Conservation (phyloP, 2,329 filamentous ascomycete genomes). For the Hymenoscyphus fructigenus region DNA sequence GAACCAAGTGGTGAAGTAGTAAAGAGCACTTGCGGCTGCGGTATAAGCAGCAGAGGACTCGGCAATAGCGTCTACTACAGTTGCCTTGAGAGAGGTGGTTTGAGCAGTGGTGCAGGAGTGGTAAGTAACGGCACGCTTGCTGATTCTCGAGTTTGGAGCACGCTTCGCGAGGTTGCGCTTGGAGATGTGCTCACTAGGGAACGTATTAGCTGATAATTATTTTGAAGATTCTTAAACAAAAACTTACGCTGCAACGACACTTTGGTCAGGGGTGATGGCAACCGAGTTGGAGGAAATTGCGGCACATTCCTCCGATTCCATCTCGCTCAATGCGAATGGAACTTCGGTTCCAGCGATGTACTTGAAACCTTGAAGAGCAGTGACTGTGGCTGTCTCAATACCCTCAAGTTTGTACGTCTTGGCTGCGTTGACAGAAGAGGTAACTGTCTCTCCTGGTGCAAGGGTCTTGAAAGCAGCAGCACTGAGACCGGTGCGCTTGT, state of each 20-base stretch:
- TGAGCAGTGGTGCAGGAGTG: conserved; percentile 21
- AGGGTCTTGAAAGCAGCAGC: conserved; percentile 25
- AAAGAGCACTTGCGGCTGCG: conserved; percentile 21
- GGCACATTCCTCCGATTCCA: conserved; percentile 16
- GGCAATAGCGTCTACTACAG: conserved; percentile 24
- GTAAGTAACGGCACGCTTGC: conserved; percentile 27
- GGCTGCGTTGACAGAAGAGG: conserved; percentile 25
- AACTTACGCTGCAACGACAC: conserved; percentile 24
- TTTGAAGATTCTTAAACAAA: background rate
- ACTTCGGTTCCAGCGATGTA: conserved; percentile 23
- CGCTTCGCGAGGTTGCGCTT: background rate
- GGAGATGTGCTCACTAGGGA: conserved; percentile 19
- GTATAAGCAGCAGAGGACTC: conserved; percentile 26
- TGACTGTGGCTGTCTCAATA: conserved; percentile 20
- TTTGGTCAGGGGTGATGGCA: conserved; percentile 27
- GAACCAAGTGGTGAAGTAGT: conserved; percentile 31
- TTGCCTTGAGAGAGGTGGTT: conserved; percentile 23
- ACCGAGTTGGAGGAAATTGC: conserved; percentile 21
- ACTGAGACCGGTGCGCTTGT: conserved; percentile 22
- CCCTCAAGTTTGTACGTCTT: conserved; percentile 28
- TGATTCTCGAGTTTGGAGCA: conserved; percentile 21
- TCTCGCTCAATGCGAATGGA: conserved; percentile 17
- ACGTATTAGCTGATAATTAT: background rate
- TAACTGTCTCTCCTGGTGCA: conserved; percentile 25
- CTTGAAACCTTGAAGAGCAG: conserved; percentile 30